Conservation (phyloP, 208 protist species). For the Acanthamoeba triangularis region DNA sequence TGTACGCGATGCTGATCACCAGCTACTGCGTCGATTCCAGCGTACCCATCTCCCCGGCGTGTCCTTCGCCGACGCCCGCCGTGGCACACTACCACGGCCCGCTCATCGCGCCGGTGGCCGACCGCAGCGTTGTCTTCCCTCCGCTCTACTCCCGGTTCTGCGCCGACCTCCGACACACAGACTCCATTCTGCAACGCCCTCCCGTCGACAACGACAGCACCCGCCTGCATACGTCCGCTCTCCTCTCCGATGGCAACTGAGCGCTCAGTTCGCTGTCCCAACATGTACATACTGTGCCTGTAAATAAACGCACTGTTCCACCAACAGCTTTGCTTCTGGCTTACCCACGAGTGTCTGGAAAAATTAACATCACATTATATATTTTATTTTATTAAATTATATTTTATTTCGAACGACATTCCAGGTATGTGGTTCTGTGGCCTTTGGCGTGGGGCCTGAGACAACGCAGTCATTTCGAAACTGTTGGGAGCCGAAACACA, state of each 20-base stretch:
- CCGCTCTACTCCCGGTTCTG: slow-evolving; percentile 53
- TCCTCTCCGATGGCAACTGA: not conserved
- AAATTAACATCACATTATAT: too few species aligned
- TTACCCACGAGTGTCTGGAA: too few species aligned
- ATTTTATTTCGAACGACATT: too few species aligned
- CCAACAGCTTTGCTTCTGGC: too few species aligned
- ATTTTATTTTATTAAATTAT: too few species aligned
- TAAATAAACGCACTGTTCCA: too few species aligned
- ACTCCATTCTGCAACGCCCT: not conserved
- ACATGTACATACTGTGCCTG: not conserved
- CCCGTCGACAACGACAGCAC: not conserved
- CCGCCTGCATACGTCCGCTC: not conserved
- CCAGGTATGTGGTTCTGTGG: too few species aligned
- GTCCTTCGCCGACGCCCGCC: slow-evolving; percentile 32
- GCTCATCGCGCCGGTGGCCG: slow-evolving; percentile 20
- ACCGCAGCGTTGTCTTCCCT: slow-evolving; percentile 56
- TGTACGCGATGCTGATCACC: slow-evolving; percentile 58
- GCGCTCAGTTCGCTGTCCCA: not conserved
- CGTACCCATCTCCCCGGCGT: not conserved
- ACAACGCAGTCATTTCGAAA: not conserved
- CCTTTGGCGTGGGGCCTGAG: not conserved
- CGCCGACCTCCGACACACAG: slow-evolving; percentile 43
- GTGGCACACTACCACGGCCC: slow-evolving; percentile 46
- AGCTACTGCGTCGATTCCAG: slow-evolving; percentile 49
- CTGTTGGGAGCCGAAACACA: not conserved